These are phyloP conservation scores for Globisporangium paroecandrum DNA, from an alignment of 352 stramenopile genomes.

Conservation along the genomic window DNA sequence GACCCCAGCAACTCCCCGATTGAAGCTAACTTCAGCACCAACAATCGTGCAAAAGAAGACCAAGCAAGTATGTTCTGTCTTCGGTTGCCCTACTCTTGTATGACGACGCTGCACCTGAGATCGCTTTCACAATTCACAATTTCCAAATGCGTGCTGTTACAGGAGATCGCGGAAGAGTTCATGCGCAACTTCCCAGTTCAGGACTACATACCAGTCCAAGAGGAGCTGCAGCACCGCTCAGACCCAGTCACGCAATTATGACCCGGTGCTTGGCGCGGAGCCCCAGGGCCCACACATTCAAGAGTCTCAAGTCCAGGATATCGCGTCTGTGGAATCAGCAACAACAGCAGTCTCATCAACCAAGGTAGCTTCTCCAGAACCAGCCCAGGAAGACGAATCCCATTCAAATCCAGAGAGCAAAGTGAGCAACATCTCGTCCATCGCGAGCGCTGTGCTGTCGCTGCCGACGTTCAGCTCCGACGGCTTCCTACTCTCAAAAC, in stretches of 20 bases:
- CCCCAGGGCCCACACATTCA: no score
- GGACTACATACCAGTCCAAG: slow-evolving; percentile 53
- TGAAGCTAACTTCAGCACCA: background rate
- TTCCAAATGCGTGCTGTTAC: background rate
- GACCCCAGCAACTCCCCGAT: background rate
- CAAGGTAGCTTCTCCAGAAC: background rate
- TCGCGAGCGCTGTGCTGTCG: slow-evolving; percentile 45
- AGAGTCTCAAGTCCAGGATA: no score
- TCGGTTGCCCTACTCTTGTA: background rate
- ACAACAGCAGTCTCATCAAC: background rate
- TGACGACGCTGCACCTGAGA: no score
- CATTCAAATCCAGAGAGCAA: background rate
- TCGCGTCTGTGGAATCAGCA: background rate
- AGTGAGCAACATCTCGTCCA: slow-evolving; percentile 27
- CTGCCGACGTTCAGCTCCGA: slow-evolving; percentile 45
- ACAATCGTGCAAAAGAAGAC: slow-evolving; percentile 3
- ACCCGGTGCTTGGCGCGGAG: background rate
- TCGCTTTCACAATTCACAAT: background rate
- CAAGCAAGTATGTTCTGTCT: slow-evolving; percentile 12
- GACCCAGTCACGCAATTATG: no score
- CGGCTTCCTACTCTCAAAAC: slow-evolving; percentile 23
- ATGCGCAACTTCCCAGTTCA: slow-evolving; percentile 69
- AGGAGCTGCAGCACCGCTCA: no score
- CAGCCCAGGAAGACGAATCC: background rate
- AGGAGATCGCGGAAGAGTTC: slow-evolving; percentile 53